Evolutionary conservation across 768 basidiomycete genomes (phyloP), one percentile per base, ranked within the genome.

Genomic region (Boletus sp.): DNA sequence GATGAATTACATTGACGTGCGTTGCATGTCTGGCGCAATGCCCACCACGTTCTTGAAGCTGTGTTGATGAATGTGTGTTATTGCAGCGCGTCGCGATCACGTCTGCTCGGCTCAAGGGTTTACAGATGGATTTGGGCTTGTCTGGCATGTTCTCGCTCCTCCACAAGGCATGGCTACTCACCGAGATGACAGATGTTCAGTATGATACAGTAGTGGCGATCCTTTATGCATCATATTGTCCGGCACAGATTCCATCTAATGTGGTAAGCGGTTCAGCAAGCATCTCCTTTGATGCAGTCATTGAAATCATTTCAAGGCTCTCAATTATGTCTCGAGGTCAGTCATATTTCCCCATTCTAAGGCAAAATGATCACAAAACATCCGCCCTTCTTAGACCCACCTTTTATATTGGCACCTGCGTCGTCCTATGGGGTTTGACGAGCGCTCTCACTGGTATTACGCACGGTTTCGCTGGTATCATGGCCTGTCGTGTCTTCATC

Each of bases 1-100:
- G 58, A 81, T 86, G 82, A 87, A 87, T 59, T 86, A 84, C 61
- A 86, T 87, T 56, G 85, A 86, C 66, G 85, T 87, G 56, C 57
- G 71, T 64, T 2, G 41, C 18, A 1, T 44, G 33, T 40, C 8
- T 42, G 14, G 49, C 29, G 24, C 11, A 12, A 29, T n/a, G 17
- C 6, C 29, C 29, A 47, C 5, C 5, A 17, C 20, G 12, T 24
- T 24, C 24, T 24, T 24, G 24, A 8, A 4, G 15, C 39, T 17
- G 9, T 35, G 8, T 15, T 59, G 35, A 52, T 20, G 15, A 30
- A 2, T 41, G 20, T 41, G 28, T n/a, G n/a, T 11, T 12, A 36
- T 32, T 52, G 15, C 47, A 83, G 81, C 74, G 81, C n/a, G 77
- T 73, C 52, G 81, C 78, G 1, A 68, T 83, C 17, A 77, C 79